These are phyloP conservation scores for Thinopyrum obtusiflorum DNA, from an alignment of 202 grass and related monocot species.

Conservation along the genomic window DNA sequence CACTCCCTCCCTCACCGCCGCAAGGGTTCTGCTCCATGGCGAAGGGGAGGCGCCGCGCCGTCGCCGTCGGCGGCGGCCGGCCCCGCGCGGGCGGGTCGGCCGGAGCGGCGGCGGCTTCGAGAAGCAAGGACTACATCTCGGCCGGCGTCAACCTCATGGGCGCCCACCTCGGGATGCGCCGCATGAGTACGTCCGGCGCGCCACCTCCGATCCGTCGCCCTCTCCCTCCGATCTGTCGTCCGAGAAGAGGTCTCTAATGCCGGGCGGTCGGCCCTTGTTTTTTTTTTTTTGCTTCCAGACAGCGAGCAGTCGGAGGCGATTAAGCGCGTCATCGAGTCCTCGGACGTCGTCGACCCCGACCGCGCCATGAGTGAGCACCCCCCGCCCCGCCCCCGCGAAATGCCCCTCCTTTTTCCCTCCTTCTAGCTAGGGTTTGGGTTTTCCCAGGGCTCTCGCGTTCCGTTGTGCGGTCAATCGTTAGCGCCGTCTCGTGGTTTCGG, in stretches of 20 bases:
- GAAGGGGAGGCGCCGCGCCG: not conserved
- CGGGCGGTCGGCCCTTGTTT: not conserved
- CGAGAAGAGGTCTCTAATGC: not conserved
- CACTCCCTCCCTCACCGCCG: not conserved
- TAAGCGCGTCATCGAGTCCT: conserved; percentile 11
- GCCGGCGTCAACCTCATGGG: not conserved
- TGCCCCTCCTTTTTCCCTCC: not conserved
- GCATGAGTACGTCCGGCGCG: not conserved
- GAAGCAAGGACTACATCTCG: not conserved
- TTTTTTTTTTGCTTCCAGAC: not conserved
- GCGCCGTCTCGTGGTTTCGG: not conserved
- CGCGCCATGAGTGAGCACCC: not conserved
- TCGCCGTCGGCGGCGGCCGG: not conserved
- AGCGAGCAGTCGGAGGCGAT: not conserved
- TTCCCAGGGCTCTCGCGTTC: not conserved
- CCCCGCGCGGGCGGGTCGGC: not conserved
- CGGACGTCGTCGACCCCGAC: conserved; percentile 1
- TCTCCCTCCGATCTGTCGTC: not conserved
- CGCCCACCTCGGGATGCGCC: conserved; percentile 15
- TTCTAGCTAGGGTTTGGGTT: not conserved
- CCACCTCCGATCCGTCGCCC: not conserved
- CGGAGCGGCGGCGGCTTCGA: not conserved
- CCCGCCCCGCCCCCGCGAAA: not conserved
- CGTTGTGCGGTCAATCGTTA: not conserved
- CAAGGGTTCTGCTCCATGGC: not conserved